phyloP scores from a whole-genome alignment of 164 flowering plant genomes.

The Tetracentron sinense region DNA sequence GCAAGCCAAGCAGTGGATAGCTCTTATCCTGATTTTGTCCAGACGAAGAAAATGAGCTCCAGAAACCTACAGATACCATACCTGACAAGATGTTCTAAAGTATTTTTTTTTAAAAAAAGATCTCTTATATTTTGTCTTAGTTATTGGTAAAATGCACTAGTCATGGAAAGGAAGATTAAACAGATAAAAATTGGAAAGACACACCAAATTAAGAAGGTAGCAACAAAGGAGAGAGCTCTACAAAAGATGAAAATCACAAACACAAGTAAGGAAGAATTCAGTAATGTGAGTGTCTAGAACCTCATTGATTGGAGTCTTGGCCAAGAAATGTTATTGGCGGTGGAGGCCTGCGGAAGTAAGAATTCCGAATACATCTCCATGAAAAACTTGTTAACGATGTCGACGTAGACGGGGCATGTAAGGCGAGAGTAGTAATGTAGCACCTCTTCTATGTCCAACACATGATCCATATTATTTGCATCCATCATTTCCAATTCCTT shows the following conservation, averaged over 20 bases:
- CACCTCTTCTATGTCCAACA: constrained; percentile 68
- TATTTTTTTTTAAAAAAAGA: too few species aligned
- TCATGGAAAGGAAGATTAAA: not conserved
- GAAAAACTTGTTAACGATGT: constrained; percentile 79
- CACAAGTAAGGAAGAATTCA: not conserved
- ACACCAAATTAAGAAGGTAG: too few species aligned
- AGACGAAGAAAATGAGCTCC: too few species aligned
- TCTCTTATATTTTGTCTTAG: too few species aligned
- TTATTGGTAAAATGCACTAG: too few species aligned
- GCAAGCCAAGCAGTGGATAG: too few species aligned
- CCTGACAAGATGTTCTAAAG: too few species aligned
- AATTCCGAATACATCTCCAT: constrained; percentile 52
- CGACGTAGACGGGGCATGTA: constrained; percentile 64
- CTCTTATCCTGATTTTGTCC: too few species aligned
- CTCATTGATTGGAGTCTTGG: not conserved
- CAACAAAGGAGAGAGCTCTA: too few species aligned
- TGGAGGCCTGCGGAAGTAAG: constrained; percentile 7
- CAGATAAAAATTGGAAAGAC: not conserved
- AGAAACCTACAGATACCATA: too few species aligned
- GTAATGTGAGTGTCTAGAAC: not conserved
- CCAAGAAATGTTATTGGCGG: not conserved
- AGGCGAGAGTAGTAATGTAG: constrained; percentile 72
- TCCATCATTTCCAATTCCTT: constrained; percentile 68
- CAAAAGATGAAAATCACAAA: too few species aligned
- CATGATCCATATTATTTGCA: constrained; percentile 48